phyloP scores from a whole-genome alignment of 164 flowering plant genomes.

The Chimonanthus praecox region DNA sequence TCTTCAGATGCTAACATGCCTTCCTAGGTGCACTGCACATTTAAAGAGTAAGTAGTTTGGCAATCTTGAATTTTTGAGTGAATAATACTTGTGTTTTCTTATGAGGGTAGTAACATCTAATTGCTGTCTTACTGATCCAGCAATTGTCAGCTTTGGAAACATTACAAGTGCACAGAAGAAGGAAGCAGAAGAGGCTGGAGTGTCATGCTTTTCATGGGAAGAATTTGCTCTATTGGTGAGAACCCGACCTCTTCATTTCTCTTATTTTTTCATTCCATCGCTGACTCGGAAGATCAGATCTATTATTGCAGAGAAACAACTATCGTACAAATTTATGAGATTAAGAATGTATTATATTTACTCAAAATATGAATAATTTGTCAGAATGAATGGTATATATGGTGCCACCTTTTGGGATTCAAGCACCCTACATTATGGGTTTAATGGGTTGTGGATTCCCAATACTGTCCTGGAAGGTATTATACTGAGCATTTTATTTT shows the following conservation, averaged over 20 bases:
- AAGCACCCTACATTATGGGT: too few relatives aligned
- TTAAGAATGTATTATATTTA: too few relatives aligned
- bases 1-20: conserved; percentile 70
- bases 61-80: background rate
- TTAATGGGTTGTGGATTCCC: too few relatives aligned
- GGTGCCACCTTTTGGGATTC: too few relatives aligned
- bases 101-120: background rate
- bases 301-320: too few relatives aligned
- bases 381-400: too few relatives aligned
- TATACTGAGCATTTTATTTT: too few relatives aligned
- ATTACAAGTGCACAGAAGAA: conserved; percentile 48
- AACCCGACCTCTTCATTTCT: background rate
- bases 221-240: conserved; percentile 63
- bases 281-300: background rate
- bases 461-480: too few relatives aligned
- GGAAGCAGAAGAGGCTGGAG: conserved; percentile 69
- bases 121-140: conserved; percentile 33
- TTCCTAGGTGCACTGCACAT: conserved; percentile 47
- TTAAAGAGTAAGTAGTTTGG: conserved; percentile 57
- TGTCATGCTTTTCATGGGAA: conserved; percentile 83
- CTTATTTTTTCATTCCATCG: background rate
- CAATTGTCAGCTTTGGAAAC: conserved; percentile 83
- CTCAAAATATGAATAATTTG: too few relatives aligned
- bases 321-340: too few relatives aligned
- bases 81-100: background rate